Evolutionary conservation across 139 green algal species (phyloP).

Genomic region (Haematococcus lacustris): DNA sequence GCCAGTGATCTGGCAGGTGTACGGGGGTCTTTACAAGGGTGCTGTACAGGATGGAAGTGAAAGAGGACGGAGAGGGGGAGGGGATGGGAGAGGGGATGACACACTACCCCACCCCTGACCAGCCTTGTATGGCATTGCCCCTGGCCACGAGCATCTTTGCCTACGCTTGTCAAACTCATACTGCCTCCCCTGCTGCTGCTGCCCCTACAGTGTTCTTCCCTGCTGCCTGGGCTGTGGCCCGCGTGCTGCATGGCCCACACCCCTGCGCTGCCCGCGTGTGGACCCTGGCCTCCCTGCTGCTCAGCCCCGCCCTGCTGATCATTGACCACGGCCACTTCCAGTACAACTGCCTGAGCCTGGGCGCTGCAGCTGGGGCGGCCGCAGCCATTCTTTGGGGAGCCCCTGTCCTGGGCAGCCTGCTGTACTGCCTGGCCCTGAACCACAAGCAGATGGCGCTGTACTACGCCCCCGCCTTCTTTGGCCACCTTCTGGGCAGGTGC

Average conservation of each 20-base stretch:
- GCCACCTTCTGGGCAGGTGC: conserved; percentile 80
- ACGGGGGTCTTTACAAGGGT: neutral
- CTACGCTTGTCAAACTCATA: conserved; percentile 8
- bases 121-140: neutral
- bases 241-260: conserved; percentile 9
- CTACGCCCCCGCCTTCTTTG: conserved; percentile 94
- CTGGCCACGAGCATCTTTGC: neutral
- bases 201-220: conserved; percentile 73
- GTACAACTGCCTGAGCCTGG: conserved; percentile 56
- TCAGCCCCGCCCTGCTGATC: conserved; percentile 79
- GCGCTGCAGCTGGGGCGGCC: conserved; percentile 14
- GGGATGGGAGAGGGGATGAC: neutral
- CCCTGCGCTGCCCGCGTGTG: neutral
- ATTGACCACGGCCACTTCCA: conserved; percentile 98
- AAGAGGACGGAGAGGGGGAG: too few relatives aligned
- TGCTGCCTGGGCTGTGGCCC: conserved; percentile 27
- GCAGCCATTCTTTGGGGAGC: conserved; percentile 12
- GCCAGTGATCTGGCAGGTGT: conserved; percentile 65
- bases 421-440: conserved; percentile 81
- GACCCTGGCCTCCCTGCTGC: conserved; percentile 46
- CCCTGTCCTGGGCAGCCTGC: conserved; percentile 41
- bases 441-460: conserved; percentile 95
- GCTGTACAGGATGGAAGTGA: neutral
- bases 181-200: neutral
- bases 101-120: neutral